These are phyloP conservation scores for Lonicera japonica DNA, from an alignment of 129 eudicot genomes.

Conservation along the genomic window DNA sequence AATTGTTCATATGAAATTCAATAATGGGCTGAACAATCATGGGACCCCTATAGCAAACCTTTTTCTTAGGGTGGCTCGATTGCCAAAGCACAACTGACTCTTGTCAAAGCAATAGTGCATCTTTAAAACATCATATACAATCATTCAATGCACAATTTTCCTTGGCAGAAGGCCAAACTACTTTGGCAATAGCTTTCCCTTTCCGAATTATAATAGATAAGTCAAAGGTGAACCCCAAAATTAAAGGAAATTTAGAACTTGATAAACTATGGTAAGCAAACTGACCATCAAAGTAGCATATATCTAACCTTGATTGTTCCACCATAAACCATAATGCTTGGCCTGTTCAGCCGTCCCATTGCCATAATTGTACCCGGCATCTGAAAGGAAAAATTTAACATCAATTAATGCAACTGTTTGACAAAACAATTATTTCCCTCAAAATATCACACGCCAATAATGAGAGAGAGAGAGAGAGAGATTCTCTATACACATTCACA, in stretches of 20 bases:
- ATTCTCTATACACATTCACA: too few relatives aligned
- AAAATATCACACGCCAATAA: background rate
- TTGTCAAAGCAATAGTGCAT: too few relatives aligned
- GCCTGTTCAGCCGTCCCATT: constrained; percentile 96
- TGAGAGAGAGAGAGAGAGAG: background rate
- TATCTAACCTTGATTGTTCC: constrained; percentile 88
- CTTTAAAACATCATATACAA: background rate
- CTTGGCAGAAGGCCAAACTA: too few relatives aligned
- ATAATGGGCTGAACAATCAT: too few relatives aligned
- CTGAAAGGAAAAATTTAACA: constrained; percentile 30
- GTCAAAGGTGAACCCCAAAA: background rate
- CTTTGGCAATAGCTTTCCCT: too few relatives aligned
- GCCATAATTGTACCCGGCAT: constrained; percentile 99
- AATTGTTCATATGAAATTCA: too few relatives aligned
- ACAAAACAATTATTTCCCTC: background rate
- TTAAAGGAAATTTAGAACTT: background rate
- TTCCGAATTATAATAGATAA: too few relatives aligned
- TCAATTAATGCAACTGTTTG: background rate
- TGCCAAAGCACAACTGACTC: too few relatives aligned
- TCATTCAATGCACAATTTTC: too few relatives aligned
- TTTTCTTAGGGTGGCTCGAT: too few relatives aligned
- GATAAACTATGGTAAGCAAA: background rate
- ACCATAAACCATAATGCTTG: constrained; percentile 95
- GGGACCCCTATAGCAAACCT: too few relatives aligned
- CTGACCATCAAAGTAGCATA: background rate